These are phyloP conservation scores for Myochromella boudieri DNA, from an alignment of 768 basidiomycete species.

Conservation along the genomic window DNA sequence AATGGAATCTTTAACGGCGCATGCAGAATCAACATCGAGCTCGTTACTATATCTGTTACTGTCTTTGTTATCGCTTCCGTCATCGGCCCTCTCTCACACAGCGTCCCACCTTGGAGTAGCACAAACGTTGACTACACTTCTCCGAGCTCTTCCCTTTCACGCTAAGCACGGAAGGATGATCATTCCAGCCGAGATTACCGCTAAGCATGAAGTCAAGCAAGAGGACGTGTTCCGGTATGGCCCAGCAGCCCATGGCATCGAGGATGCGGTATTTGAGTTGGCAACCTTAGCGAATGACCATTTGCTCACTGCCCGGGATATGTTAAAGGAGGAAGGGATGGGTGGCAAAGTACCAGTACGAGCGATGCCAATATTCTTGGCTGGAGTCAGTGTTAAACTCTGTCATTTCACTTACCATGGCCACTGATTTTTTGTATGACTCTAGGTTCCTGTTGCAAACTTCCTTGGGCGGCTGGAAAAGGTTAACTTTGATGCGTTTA, in stretches of 20 bases:
- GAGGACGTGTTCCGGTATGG: constrained; percentile 74
- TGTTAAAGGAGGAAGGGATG: constrained; percentile 53
- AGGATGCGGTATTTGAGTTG: constrained; percentile 82
- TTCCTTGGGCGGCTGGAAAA: constrained; percentile 68
- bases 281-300: constrained; percentile 82
- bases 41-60: constrained; percentile 77
- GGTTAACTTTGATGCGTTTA: constrained; percentile 71
- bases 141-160: constrained; percentile 79
- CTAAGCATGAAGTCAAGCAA: constrained; percentile 73
- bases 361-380: constrained; percentile 72
- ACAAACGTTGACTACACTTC: constrained; percentile 66
- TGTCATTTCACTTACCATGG: constrained; percentile 18
- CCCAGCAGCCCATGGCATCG: constrained; percentile 54
- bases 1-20: constrained; percentile 62
- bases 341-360: constrained; percentile 51
- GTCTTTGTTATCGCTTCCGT: constrained; percentile 57
- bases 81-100: constrained; percentile 65
- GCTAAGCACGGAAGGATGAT: constrained; percentile 68
- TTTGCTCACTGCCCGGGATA: constrained; percentile 68
- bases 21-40: constrained; percentile 80
- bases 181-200: constrained; percentile 81
- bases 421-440: constrained; percentile 19
- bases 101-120: constrained; percentile 82
- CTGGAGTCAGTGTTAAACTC: constrained; percentile 70
- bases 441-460: constrained; percentile 64